Evolutionary conservation across 1,284 basidiomycete species (phyloP).

Genomic region (Ustanciosporium gigantosporum): DNA sequence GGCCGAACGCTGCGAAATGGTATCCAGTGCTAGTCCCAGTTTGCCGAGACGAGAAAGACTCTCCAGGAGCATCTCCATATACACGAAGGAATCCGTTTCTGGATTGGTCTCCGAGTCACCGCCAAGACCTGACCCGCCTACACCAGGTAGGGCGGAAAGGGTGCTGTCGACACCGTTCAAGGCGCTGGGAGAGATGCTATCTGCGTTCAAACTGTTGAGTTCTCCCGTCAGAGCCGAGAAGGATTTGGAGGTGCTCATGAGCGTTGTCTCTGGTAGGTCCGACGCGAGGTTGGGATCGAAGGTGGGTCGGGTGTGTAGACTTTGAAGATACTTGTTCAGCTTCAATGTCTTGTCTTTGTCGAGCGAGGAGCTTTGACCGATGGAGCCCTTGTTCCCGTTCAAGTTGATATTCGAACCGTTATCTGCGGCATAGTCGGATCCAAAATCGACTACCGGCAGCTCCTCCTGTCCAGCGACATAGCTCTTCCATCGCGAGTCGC

Average conservation of each 20-base stretch:
- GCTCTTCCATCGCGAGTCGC: conserved; percentile 84
- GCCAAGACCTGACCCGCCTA: conserved; percentile 15
- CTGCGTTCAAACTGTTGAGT: conserved; percentile 1
- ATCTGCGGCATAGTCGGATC: conserved; percentile 20
- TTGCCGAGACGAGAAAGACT: conserved; percentile 87
- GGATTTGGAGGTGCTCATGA: conserved; percentile 22
- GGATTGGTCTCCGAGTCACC: conserved; percentile 67
- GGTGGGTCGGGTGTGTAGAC: conserved; percentile 25
- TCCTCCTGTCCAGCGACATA: conserved; percentile 78
- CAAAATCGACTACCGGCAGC: conserved; percentile 49
- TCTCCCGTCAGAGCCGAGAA: conserved; percentile 31
- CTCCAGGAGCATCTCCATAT: conserved; percentile 91
- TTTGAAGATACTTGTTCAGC: conserved; percentile 37
- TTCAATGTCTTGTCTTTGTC: conserved; percentile 6
- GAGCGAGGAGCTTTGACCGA: neutral
- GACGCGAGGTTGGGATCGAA: conserved; percentile 41
- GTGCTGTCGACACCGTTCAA: neutral
- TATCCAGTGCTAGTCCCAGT: conserved; percentile 81
- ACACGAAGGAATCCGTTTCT: conserved; percentile 88
- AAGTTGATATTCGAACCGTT: neutral
- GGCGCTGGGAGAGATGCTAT: neutral
- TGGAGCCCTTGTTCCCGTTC: neutral
- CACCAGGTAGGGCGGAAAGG: neutral
- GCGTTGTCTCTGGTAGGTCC: conserved; percentile 26
- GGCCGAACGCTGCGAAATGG: conserved; percentile 78